Percentiles rank a stretch among this genome's conserved stretches.
These are phyloP conservation scores for Xylogone sp. DNA, from an alignment of 2,329 filamentous ascomycete species.

Conservation along the genomic window DNA sequence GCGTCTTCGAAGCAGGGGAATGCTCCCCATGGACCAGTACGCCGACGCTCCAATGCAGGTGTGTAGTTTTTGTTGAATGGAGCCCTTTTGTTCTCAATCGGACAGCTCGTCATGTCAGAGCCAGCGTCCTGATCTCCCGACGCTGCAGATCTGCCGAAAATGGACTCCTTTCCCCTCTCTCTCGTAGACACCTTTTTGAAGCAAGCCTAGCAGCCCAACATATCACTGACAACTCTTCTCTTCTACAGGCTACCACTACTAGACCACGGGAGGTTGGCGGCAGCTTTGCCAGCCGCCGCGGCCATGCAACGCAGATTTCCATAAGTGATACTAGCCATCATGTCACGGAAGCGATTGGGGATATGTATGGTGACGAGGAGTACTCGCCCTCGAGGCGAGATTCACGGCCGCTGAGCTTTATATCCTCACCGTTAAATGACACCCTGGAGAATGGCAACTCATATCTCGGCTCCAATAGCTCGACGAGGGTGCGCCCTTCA, in stretches of 20 bases:
- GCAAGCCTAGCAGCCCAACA: constrained; percentile 2
- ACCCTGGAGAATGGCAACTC: constrained; percentile 28
- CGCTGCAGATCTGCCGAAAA: not conserved
- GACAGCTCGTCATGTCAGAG: not conserved
- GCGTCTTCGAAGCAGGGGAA: not conserved
- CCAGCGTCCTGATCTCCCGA: not conserved
- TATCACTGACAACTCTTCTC: constrained; percentile 17
- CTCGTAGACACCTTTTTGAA: not conserved
- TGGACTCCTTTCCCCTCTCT: not conserved
- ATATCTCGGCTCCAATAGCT: constrained; percentile 20
- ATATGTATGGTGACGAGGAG: constrained; percentile 63
- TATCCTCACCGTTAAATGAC: constrained; percentile 38
- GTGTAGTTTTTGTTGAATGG: not conserved
- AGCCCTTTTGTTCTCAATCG: not conserved
- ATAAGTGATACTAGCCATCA: constrained; percentile 70
- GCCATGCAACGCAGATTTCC: constrained; percentile 29
- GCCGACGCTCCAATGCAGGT: not conserved
- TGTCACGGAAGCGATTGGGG: constrained; percentile 71
- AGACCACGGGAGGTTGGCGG: constrained; percentile 31
- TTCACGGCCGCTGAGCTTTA: constrained; percentile 57
- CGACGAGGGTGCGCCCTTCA: constrained; percentile 17
- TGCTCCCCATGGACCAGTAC: not conserved
- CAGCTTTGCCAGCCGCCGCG: constrained; percentile 28
- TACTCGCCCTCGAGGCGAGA: constrained; percentile 45
- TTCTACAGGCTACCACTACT: constrained; percentile 28